Evolutionary conservation across 352 stramenopile species (phyloP).

Genomic region (Thalassiosira exigua): DNA sequence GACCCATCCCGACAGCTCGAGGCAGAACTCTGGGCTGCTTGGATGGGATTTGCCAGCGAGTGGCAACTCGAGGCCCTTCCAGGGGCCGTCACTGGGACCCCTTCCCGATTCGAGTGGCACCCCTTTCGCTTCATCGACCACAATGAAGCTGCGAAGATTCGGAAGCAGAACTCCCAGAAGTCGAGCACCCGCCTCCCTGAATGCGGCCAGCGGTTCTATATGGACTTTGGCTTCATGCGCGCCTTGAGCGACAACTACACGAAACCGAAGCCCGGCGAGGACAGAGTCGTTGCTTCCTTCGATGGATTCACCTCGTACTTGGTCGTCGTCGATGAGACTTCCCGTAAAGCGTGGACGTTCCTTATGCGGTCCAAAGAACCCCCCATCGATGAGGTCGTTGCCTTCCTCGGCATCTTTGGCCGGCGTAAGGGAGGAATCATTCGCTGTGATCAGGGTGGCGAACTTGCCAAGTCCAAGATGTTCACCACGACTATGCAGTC

Average conservation of each 20-base stretch:
- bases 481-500: slow-evolving; percentile 12
- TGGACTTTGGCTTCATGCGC: slow-evolving; percentile 36
- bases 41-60: slow-evolving; percentile 13
- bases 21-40: slow-evolving; percentile 32
- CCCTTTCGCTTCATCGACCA: slow-evolving; percentile 27
- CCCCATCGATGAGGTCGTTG: slow-evolving; percentile 9
- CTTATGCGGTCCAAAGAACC: slow-evolving; percentile 31
- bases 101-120: slow-evolving; percentile 22
- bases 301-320: slow-evolving; percentile 34
- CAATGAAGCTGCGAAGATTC: slow-evolving; percentile 25
- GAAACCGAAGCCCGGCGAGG: not conserved
- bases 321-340: slow-evolving; percentile 26
- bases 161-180: not conserved
- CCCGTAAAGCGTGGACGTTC: slow-evolving; percentile 30
- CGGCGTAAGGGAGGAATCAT: slow-evolving; percentile 25
- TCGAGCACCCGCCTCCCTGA: too few species aligned
- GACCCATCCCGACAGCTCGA: slow-evolving; percentile 35
- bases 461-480: slow-evolving; percentile 24
- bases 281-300: slow-evolving; percentile 25
- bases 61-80: slow-evolving; percentile 11
- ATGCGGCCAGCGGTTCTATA: slow-evolving; percentile 12
- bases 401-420: slow-evolving; percentile 19
- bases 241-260: slow-evolving; percentile 10
- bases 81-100: not conserved
- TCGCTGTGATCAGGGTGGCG: slow-evolving; percentile 30